Base-by-base conservation (phyloP, 2,329 filamentous ascomycete species). In the Nemania serpens region DNA sequence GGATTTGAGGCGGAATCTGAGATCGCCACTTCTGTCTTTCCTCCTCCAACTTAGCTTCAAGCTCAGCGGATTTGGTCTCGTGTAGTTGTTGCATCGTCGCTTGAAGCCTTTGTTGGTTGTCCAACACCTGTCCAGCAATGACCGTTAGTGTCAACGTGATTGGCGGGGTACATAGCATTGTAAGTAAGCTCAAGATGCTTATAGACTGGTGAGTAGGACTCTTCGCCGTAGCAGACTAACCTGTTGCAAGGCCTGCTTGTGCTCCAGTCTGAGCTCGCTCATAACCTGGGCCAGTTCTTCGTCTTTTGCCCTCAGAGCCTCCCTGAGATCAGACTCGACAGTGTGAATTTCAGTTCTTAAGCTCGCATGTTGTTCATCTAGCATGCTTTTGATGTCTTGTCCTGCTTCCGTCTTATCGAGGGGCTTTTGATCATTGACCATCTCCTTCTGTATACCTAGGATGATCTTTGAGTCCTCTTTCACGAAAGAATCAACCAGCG, bases 41-140 rank as follows among this genome's bases (percentile, higher is more conserved):
- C 13, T 33, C n/a, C 10, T 52, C 22, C 37, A 33, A 12, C n/a
- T 29, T 41, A 12, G 5, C 37, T 52, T 52, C 37, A 7, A 34
- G n/a, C 7, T 52, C 37, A 3, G 49, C 9, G n/a, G n/a, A 29
- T 18, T 36, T 45, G 15, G 50, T 36, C 29, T 53, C 25, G 7
- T 53, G 41, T 10, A 53, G 5, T 45, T 53, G 50, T 53, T 53
- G 50, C 41, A 53, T 36, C 7, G 50, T 53, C 10, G 29, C 50
- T 12, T 53, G 50, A 5, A 53, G 50, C 25, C n/a, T 43, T 22
- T 53, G 39, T 45, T 53, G 50, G 25, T 36, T 53, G 25, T 53
- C 25, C 4, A 53, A 17, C 17, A 53, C 50, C 50, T 53, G 29
- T 36, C 22, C 22, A 45, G 6, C 41, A 36, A 22, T 45, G 15